These are phyloP conservation scores for Aureobasidium subglaciale DNA, from an alignment of 2,329 filamentous ascomycete species.

Conservation along the genomic window DNA sequence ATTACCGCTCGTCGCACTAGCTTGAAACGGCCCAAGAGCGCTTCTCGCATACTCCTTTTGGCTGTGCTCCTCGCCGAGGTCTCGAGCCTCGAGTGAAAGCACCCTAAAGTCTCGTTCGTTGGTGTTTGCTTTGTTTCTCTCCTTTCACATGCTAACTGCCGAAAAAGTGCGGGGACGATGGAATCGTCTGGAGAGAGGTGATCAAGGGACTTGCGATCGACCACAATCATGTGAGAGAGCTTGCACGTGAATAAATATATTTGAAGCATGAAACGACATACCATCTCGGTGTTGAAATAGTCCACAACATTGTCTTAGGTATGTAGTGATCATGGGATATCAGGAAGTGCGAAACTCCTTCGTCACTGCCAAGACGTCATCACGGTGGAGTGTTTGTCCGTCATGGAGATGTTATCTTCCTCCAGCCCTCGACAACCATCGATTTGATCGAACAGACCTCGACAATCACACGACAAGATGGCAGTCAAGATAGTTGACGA, in stretches of 20 bases:
- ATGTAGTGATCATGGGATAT: not conserved
- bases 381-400: conserved; percentile 1
- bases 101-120: not conserved
- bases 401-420: not conserved
- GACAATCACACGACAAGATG: not conserved
- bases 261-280: not conserved
- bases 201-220: not conserved
- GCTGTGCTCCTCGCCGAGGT: not conserved
- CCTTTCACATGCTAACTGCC: conserved; percentile 13
- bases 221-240: conserved; percentile 5
- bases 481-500: conserved; percentile 58
- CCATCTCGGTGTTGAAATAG: too few relatives aligned
- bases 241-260: not conserved
- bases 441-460: not conserved
- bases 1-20: too few relatives aligned
- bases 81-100: not conserved
- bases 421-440: not conserved
- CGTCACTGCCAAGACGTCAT: conserved; percentile 4
- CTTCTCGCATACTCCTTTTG: not conserved
- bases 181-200: conserved; percentile 1
- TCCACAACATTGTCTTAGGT: too few relatives aligned
- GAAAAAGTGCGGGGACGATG: conserved; percentile 1
- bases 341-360: not conserved
- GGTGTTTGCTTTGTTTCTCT: conserved; percentile 9
- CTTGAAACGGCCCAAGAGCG: not conserved